Base-by-base conservation (phyloP, 2,329 filamentous ascomycete genomes). In the Pochonia chlamydosporia region DNA sequence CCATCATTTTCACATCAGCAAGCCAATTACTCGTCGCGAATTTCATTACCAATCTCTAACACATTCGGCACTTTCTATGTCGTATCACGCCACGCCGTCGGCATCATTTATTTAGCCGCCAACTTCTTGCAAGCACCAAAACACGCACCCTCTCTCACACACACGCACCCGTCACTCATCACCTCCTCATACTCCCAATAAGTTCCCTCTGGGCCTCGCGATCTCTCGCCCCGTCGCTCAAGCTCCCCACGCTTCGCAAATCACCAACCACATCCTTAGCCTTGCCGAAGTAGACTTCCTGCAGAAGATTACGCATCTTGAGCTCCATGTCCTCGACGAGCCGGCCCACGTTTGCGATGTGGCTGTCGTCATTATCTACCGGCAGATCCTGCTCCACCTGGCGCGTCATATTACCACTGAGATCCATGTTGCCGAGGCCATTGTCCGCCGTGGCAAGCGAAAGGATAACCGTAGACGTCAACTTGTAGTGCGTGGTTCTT, bases 201-300 rank as follows among this genome's bases (percentile, higher is more conserved):
- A 96, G 84, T 71, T 96, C 92, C 59, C 84, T 77, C 68, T 97
- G 93, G 49, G 88, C 84, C 58, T 89, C 88, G 52, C 87, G 80
- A 56, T 96, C 92, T 62, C 79, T 81, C 62, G 87, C 89, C 33
- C 85, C 83, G 69, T 96, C 89, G 54, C 88, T 95, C 65, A 97
- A 71, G 53, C 86, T 84, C 44, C 83, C 82, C 54, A 95, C 79
- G 69, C 91, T 97, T 65, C 93, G 80, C 68, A 99, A 71, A 66
- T 99, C 92, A 47, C 92, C 93, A 3, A 99, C 92, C 3, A 99
- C 90, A 69, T 99, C 93, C 79, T 95, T 96, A 47, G 93, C 92
- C 76, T 99, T 99, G 64, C 93, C 93, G 70, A 99, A 99, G 73
- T 99, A 99, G 43, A 99, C 93, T 71, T 99, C 93, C 75, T 99